Base-by-base conservation (phyloP, 345 rosid genomes). In the Eucalyptus brandiana region DNA sequence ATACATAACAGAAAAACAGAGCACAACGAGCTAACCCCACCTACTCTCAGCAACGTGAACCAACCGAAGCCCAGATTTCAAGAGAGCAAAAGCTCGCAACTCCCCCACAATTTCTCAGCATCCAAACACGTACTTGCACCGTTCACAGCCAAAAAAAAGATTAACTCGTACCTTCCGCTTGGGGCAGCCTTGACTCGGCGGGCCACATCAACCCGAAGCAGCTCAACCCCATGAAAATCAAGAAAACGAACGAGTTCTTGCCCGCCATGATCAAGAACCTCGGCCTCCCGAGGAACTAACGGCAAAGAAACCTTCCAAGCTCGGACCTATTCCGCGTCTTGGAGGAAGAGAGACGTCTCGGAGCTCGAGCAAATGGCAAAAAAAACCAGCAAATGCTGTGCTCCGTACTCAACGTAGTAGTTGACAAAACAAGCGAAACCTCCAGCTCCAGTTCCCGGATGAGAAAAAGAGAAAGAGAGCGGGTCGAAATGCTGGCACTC, bases 101-200 rank as follows among this genome's bases (percentile, higher is more conserved):
- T 40, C 44, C 48, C 17, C 34, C 28, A 80, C 23, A 28, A 23
- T 45, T 47, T 34, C 44, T 80, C 86, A 85, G 15, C n/a, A 51
- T 50, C 44, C n/a, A 49, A 51, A 53, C 54, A 26, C 42, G 76
- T 28, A 81, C 37, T 24, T 49, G 13, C 30, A 80, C 85, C 85
- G 30, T 40, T 76, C 85, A 87, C 54, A 80, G 50, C 44, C 54
- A 13, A 53, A 81, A 14, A 53, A 60, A 9, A 28, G 23, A 9
- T 56, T 34, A 48, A 49, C 32, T 49, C 48, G 19, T 62, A 93
- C 95, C 95, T 62, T 94, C 95, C 87, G 91, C 91, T 87, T 91
- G 93, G 80, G 93, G 91, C 88, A 94, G 87, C 86, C 24, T 89
- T 17, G 91, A 90, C 87, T 87, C 93, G 87, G 88, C 91, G 87